A percentile compares a stretch with the other conserved stretches of the same genome.
Conservation (phyloP, 306 rosid species). For the Mimosa pudica region DNA sequence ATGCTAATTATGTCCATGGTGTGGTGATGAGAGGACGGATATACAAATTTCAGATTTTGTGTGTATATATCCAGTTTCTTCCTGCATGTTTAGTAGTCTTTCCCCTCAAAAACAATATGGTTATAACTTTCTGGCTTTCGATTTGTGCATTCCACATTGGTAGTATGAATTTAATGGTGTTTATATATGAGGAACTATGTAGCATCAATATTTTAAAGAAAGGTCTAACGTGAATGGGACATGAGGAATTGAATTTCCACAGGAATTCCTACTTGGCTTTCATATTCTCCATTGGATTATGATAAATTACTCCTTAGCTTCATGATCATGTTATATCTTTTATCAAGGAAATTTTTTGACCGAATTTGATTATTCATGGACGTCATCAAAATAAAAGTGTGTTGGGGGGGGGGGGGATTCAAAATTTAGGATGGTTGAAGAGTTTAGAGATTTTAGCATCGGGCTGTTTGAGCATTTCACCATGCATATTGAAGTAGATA, state of each 20-base stretch:
- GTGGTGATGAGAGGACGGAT: background rate
- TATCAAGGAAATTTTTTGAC: background rate
- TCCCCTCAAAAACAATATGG: background rate
- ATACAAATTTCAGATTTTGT: slow-evolving; percentile 6
- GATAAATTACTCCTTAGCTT: background rate
- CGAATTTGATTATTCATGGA: background rate
- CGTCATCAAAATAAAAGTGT: too few species aligned
- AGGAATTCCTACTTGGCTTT: background rate
- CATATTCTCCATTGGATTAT: background rate
- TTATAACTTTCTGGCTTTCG: background rate
- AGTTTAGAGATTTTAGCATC: background rate
- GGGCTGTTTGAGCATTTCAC: background rate
- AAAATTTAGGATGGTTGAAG: slow-evolving; percentile 5
- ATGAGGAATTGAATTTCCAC: background rate
- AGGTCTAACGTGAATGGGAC: background rate
- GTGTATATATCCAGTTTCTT: background rate
- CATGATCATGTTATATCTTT: background rate
- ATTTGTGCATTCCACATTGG: background rate
- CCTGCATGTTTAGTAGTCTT: background rate
- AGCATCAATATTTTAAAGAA: background rate
- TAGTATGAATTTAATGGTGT: background rate
- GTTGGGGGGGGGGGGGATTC: too few species aligned
- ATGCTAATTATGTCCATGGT: background rate
- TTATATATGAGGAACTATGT: background rate
- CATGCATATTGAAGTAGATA: background rate